phyloP scores from a whole-genome alignment of 2,329 filamentous ascomycete species.

The Microascus cirrosus region DNA sequence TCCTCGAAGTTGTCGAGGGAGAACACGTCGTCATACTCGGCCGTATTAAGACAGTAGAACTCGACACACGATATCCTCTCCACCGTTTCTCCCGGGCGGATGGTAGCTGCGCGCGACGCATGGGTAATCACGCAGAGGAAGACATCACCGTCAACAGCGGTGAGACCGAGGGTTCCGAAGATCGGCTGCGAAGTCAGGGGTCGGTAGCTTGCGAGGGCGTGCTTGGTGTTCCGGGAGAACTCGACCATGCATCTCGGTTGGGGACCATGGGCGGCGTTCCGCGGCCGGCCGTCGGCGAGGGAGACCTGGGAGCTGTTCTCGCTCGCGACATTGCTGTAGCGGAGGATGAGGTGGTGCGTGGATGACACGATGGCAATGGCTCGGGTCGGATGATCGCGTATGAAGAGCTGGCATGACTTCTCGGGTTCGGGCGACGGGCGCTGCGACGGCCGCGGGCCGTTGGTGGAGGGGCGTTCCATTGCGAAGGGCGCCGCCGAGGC shows the following conservation, averaged over 20 bases:
- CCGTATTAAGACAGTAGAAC: conserved; percentile 84
- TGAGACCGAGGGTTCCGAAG: conserved; percentile 78
- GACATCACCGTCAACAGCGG: conserved; percentile 72
- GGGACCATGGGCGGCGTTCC: conserved; percentile 25
- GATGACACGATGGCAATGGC: conserved; percentile 77
- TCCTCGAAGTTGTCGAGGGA: conserved; percentile 43
- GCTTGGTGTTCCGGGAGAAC: conserved; percentile 54
- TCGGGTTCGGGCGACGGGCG: conserved; percentile 31
- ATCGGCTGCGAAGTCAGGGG: conserved; percentile 62
- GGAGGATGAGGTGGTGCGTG: conserved; percentile 73
- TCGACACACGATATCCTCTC: conserved; percentile 79
- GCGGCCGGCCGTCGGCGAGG: conserved; percentile 29
- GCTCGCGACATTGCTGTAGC: conserved; percentile 58
- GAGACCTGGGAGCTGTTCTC: conserved; percentile 53
- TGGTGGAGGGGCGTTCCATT: conserved; percentile 8
- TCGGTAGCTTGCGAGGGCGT: conserved; percentile 66
- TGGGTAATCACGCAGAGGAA: conserved; percentile 85
- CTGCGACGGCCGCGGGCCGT: conserved; percentile 5
- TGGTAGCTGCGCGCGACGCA: conserved; percentile 65
- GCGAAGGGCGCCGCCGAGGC: not conserved
- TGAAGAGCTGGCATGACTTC: conserved; percentile 64
- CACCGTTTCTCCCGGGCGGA: conserved; percentile 80
- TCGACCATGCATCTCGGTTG: conserved; percentile 74
- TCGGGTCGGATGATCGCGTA: conserved; percentile 78
- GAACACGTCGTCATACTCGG: conserved; percentile 72